Percentiles rank a stretch among this genome's conserved stretches.
These are phyloP conservation scores for Agrostemma githago DNA, from an alignment of 148 eudicot genomes.

Conservation along the genomic window DNA sequence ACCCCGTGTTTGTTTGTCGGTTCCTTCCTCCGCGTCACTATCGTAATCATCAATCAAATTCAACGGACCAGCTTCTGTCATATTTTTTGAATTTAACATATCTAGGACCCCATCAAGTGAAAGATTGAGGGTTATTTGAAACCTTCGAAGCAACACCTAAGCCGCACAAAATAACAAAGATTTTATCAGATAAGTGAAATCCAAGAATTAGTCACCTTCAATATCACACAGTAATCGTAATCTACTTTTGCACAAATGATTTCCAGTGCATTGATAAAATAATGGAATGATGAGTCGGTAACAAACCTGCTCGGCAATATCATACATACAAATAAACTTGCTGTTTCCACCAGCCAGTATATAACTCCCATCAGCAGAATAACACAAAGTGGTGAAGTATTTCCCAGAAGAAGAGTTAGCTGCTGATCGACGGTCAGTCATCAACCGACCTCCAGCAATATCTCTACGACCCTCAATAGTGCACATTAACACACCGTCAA, in stretches of 20 bases:
- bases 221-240: background rate
- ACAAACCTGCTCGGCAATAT: slow-evolving; percentile 93
- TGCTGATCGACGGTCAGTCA: slow-evolving; percentile 93
- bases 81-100: slow-evolving; percentile 81
- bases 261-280: background rate
- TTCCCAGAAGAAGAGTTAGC: slow-evolving; percentile 87
- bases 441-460: slow-evolving; percentile 88
- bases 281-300: background rate
- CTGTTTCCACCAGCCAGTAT: slow-evolving; percentile 96
- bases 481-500: slow-evolving; percentile 70
- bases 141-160: slow-evolving; percentile 84
- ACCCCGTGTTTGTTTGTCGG: slow-evolving; percentile 65
- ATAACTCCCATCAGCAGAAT: slow-evolving; percentile 98
- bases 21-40: slow-evolving; percentile 79
- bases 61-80: slow-evolving; percentile 96
- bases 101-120: slow-evolving; percentile 96
- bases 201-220: slow-evolving; percentile 1
- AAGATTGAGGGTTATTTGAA: slow-evolving; percentile 84
- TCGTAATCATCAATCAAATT: slow-evolving; percentile 76
- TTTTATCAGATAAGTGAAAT: background rate
- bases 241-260: background rate
- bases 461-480: slow-evolving; percentile 97
- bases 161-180: slow-evolving; percentile 17
- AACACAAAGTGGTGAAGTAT: slow-evolving; percentile 83
- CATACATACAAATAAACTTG: slow-evolving; percentile 96